Evolutionary conservation across 202 grass and related monocot genomes (phyloP).

Genomic region (Panicum hallii): DNA sequence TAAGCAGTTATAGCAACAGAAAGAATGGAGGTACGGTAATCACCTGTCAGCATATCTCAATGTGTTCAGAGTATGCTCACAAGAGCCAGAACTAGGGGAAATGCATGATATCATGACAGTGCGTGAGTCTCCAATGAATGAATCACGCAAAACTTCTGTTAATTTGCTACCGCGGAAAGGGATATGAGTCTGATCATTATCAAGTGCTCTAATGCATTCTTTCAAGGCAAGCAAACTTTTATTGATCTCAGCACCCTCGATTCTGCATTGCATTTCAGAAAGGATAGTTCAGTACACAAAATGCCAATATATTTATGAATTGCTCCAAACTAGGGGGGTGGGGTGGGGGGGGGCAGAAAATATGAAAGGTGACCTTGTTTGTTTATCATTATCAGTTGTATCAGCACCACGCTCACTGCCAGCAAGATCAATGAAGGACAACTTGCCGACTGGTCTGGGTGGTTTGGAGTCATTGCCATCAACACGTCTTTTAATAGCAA

Average conservation of each 20-base stretch:
- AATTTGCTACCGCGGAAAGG: constrained; percentile 98
- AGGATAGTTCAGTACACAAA: constrained; percentile 30
- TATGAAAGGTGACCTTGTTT: constrained; percentile 72
- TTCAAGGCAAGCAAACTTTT: constrained; percentile 99
- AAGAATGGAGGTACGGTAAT: constrained; percentile 24
- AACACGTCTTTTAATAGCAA: constrained; percentile 88
- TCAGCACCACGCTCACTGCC: constrained; percentile 98
- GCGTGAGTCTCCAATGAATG: constrained; percentile 89
- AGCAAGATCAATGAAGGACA: constrained; percentile 98
- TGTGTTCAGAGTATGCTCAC: constrained; percentile 98
- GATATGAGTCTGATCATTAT: constrained; percentile 98
- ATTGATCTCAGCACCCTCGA: constrained; percentile 99
- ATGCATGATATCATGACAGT: constrained; percentile 99
- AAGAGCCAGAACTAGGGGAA: constrained; percentile 97
- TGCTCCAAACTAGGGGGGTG: constrained; percentile 9
- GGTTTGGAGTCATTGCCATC: constrained; percentile 89
- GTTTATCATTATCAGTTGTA: constrained; percentile 98
- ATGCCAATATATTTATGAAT: not conserved
- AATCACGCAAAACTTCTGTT: constrained; percentile 96
- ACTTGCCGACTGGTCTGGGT: constrained; percentile 72
- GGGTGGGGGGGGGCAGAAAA: not conserved
- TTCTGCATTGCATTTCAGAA: constrained; percentile 63
- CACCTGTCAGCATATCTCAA: constrained; percentile 99
- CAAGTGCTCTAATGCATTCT: constrained; percentile 97
- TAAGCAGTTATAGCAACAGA: constrained; percentile 32